Evolutionary conservation across 2,329 filamentous ascomycete species (phyloP).

Genomic region (Ophiognomonia clavigignenti-juglandacearum): DNA sequence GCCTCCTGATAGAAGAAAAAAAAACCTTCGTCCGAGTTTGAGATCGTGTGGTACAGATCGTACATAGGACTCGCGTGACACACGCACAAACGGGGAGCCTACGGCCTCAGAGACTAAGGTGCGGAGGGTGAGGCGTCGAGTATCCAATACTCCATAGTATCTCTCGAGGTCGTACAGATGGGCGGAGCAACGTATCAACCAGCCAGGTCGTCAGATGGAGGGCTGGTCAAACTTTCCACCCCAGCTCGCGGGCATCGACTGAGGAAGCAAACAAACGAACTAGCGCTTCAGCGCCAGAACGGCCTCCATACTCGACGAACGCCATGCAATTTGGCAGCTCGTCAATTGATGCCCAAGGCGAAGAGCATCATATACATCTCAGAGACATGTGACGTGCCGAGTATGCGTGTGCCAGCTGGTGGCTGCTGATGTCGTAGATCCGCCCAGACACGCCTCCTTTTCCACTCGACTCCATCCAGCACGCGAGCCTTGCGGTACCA

Average conservation of each 20-base stretch:
- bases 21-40: slow-evolving; percentile 12
- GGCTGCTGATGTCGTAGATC: neutral
- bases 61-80: neutral
- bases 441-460: too few species aligned
- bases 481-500: neutral
- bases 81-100: neutral
- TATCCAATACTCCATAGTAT: neutral
- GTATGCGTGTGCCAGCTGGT: neutral
- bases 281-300: too few species aligned
- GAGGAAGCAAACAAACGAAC: neutral
- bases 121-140: neutral
- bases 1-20: too few species aligned
- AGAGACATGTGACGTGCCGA: neutral
- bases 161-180: neutral
- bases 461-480: neutral
- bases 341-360: too few species aligned
- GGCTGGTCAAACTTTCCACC: too few species aligned
- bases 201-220: too few species aligned
- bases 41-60: slow-evolving; percentile 23
- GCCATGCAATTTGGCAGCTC: too few species aligned
- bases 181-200: too few species aligned
- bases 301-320: too few species aligned
- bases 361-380: neutral
- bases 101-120: neutral
- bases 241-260: neutral